Base-by-base conservation (phyloP, 1,139 yeast genomes). In the Yamadazyma epiphylla region DNA sequence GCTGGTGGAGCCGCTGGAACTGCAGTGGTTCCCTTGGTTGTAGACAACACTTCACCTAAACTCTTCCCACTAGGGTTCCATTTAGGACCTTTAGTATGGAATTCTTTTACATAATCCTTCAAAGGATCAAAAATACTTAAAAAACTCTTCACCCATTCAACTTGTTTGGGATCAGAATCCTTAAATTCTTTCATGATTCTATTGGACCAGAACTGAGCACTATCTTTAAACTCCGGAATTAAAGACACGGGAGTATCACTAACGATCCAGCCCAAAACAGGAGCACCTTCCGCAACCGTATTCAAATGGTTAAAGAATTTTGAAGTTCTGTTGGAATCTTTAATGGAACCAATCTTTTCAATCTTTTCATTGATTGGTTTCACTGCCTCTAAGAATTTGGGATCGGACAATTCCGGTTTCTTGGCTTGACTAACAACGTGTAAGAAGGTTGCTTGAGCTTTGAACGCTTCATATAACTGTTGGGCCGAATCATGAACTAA, bases 181-280 rank as follows among this genome's bases (percentile, higher is more conserved):
- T 75, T 86, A 61, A 63, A 78, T 39, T 87, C 96, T 58, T 88
- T 89, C 55, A 88, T 60, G 24, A 89, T 81, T 47, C 95, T 74
- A 60, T 94, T 89, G 19, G 95, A 77, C 87, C 96, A 94, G 60
- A 89, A 94, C 52, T 83, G 91, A 23, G 96, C 87, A 24, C 94
- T 77, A 48, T 94, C 98, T 52, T 82, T 85, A 60, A 80, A 84
- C 43, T 89, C 96, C 3, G 83, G 76, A 38, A 94, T 74, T 43
- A 71, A 75, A 1, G 87, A 75, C 12, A 80, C 77, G 0, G 87
- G 85, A 4, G 89, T 79, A 3, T 71, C 76, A 11, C 77, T 73
- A 14, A 85, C 77, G 39, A 89, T 74, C 99, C 99, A 94, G 13
- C 95, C 94, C 38, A 89, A 67, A 4, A 86, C 87, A 5, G 95